Base-by-base conservation (phyloP, 75 land plant species). In the Selaginella moellendorffii region DNA sequence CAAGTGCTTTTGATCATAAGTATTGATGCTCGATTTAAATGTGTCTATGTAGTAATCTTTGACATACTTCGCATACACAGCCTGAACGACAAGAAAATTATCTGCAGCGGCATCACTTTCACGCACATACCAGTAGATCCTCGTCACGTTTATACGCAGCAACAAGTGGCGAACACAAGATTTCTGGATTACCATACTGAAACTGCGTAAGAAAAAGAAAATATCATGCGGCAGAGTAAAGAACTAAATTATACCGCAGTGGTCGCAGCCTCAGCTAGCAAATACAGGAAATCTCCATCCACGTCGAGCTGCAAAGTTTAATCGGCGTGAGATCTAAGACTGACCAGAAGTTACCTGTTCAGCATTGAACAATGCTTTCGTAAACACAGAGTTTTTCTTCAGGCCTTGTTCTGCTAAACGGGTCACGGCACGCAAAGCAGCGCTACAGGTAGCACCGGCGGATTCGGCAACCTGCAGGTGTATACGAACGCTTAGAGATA, bases 101-200 rank as follows among this genome's bases (percentile, higher is more conserved):
- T 10, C 10, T 25, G 23, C 12, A n/a, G n/a, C 26, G 9, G 22
- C n/a, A n/a, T n/a, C n/a, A n/a, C n/a, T n/a, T n/a, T n/a, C n/a
- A n/a, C n/a, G n/a, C n/a, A 46, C 74, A 53, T 85, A 85, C 97
- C 95, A 88, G 66, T 54, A 85, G 70, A 71, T 83, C 78, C 24
- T 75, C 62, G 30, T 82, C 87, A 29, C 54, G 65, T 24, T 76
- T 69, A 8, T 82, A 81, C 53, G 85, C 96, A 53, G 80, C 75
- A 66, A 83, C 81, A 46, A 93, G 85, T 23, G 98, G 90, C 29
- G 63, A 28, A 71, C 98, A 93, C 18, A 93, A 68, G 23, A 28
- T 54, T 70, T 95, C 99, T 29, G 99, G 99, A 81, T 89, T 84
- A 9, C 99, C 99, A 84, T 95, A 95, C 53, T 95, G 99, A 70